Evolutionary conservation across 2,329 filamentous ascomycete species (phyloP).

Genomic region (Paecilomyces sp.): DNA sequence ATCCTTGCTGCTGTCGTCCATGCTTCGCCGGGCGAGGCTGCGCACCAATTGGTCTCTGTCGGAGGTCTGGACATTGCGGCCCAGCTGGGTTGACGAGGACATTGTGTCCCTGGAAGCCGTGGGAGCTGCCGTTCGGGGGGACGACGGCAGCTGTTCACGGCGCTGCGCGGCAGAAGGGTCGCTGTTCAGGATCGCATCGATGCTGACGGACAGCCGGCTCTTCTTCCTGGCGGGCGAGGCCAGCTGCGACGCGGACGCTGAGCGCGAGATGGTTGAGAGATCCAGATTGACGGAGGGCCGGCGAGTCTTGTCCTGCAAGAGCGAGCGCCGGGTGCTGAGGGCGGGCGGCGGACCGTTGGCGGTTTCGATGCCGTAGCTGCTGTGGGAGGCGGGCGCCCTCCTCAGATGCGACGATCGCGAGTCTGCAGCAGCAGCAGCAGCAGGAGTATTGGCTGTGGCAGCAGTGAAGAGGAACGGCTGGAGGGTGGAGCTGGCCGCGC

Average conservation of each 20-base stretch:
- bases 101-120: slow-evolving; percentile 22
- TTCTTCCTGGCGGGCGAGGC: slow-evolving; percentile 4
- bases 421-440: slow-evolving; percentile 25
- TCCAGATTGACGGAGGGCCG: slow-evolving; percentile 19
- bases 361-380: slow-evolving; percentile 44
- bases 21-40: slow-evolving; percentile 15
- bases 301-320: slow-evolving; percentile 27
- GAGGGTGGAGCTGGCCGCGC: slow-evolving; percentile 27
- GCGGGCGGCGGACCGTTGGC: slow-evolving; percentile 44
- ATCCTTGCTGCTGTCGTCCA: slow-evolving; percentile 23
- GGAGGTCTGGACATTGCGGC: slow-evolving; percentile 18
- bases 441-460: slow-evolving; percentile 20
- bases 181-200: slow-evolving; percentile 18
- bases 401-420: slow-evolving; percentile 36
- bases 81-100: slow-evolving; percentile 24
- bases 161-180: slow-evolving; percentile 23
- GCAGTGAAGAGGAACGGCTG: slow-evolving; percentile 18
- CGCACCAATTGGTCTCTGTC: slow-evolving; percentile 19
- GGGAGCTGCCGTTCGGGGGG: slow-evolving; percentile 4
- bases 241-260: slow-evolving; percentile 9
- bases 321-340: slow-evolving; percentile 40
- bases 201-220: slow-evolving; percentile 6
- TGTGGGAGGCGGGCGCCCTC: slow-evolving; percentile 41
- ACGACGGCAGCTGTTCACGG: slow-evolving; percentile 13
- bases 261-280: slow-evolving; percentile 13